Evolutionary conservation across 129 eudicot genomes (phyloP).

Genomic region (Escallonia herrerae): DNA sequence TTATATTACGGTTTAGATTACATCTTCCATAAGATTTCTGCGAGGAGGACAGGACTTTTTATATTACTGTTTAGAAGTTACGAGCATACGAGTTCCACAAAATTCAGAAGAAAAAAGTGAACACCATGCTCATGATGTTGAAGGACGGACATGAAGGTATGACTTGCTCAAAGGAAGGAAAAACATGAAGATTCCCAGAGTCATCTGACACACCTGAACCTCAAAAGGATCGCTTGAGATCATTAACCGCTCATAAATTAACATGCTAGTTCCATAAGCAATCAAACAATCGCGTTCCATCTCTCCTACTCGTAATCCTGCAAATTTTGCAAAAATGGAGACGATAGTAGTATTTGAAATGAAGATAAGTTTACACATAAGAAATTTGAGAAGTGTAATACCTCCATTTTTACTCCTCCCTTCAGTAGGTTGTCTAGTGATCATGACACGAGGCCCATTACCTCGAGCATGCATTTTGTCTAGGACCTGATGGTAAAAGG

Average conservation of each 20-base stretch:
- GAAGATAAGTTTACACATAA: neutral
- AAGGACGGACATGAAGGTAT: too few relatives aligned
- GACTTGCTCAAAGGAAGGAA: neutral
- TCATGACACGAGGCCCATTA: conserved; percentile 72
- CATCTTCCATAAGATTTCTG: too few relatives aligned
- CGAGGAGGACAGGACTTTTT: too few relatives aligned
- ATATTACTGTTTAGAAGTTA: too few relatives aligned
- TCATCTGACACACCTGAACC: conserved; percentile 60
- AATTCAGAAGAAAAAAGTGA: too few relatives aligned
- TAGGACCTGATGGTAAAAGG: conserved; percentile 41
- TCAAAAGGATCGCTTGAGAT: conserved; percentile 83
- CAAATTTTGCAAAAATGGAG: conserved; percentile 14
- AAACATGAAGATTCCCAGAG: neutral
- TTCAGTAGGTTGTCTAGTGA: conserved; percentile 90
- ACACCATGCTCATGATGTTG: too few relatives aligned
- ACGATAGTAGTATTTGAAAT: neutral
- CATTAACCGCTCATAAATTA: conserved; percentile 80
- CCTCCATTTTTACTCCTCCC: conserved; percentile 91
- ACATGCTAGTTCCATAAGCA: conserved; percentile 82
- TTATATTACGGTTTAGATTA: too few relatives aligned
- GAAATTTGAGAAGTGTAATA: conserved; percentile 7
- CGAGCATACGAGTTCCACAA: too few relatives aligned
- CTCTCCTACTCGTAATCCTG: conserved; percentile 90
- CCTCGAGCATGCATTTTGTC: conserved; percentile 98
- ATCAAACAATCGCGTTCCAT: conserved; percentile 97